Evolutionary conservation across 2,329 filamentous ascomycete genomes (phyloP), one percentile per base, ranked within the genome.

Genomic region (Phoma herbarum): DNA sequence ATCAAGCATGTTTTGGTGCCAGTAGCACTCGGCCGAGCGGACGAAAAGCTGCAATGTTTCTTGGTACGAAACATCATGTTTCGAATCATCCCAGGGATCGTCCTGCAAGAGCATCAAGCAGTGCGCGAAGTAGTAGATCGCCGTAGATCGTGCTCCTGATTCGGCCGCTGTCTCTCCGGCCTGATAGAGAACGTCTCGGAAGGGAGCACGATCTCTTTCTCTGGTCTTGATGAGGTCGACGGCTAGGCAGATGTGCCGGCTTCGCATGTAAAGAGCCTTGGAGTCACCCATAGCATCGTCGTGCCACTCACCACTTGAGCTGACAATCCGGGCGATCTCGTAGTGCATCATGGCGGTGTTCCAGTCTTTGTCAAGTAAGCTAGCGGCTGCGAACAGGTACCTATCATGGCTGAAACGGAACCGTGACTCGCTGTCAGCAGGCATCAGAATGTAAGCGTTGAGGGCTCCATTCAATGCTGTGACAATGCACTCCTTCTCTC

Each of bases 331-430:
- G 0, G 91, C 90, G 68, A 97, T 92, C 44, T 93, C 87, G 68
- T 93, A 97, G 76, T 97, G 93, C 93, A 97, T 97, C 60, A 73
- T 59, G 26, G 69, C 60, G 0, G 66, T 74, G 39, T 76, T 66
- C 70, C 70, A 76, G 67, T 90, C 90, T 20, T 85, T 81, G 71
- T 93, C 88, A 50, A 97, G 51, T 3, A 71, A 59, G 7, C 59
- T 65, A 14, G 85, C 82, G 6, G 92, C 88, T 16, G 91, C 92
- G 72, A 90, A 88, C 49, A 93, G 84, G 69, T 96, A 96, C 51
- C 93, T 87, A 75, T 97, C 93, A 75, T 97, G 93, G 31, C 89
- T 88, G 74, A 97, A 97, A 68, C 83, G 83, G 75, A 97, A 97
- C 39, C 88, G 85, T 75, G 97, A 92, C 69, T 97, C 94, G 1